Evolutionary conservation across 768 basidiomycete species (phyloP).

Genomic region (Pleurotus eryngii): DNA sequence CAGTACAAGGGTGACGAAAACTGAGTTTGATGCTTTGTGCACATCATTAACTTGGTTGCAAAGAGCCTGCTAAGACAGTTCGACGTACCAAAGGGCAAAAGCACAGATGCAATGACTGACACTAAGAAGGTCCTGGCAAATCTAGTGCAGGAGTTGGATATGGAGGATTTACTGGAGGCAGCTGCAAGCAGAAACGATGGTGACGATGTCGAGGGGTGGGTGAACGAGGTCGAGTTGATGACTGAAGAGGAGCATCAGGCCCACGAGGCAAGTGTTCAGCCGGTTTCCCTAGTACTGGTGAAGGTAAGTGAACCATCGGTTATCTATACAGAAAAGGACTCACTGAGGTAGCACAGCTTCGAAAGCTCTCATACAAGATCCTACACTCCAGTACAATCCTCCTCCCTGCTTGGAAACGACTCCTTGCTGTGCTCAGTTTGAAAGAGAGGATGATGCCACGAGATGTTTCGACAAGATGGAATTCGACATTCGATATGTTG

Average conservation of each 20-base stretch:
- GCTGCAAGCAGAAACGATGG: constrained; percentile 4
- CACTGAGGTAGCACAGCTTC: constrained; percentile 11
- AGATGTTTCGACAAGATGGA: constrained; percentile 34
- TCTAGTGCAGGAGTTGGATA: constrained; percentile 6
- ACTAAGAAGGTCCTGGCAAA: neutral
- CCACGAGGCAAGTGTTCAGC: neutral
- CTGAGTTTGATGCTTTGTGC: constrained; percentile 32
- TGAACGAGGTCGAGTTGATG: neutral
- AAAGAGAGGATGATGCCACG: constrained; percentile 21
- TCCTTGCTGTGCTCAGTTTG: constrained; percentile 10
- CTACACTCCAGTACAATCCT: constrained; percentile 25
- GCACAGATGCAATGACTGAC: neutral
- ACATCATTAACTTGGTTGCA: constrained; percentile 34
- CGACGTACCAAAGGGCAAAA: constrained; percentile 19
- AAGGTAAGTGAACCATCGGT: constrained; percentile 10
- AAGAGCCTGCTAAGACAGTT: constrained; percentile 29
- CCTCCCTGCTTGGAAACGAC: constrained; percentile 25
- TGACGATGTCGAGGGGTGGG: constrained; percentile 6
- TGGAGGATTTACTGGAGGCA: neutral
- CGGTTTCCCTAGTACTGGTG: constrained; percentile 7
- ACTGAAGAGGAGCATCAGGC: neutral
- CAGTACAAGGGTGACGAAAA: constrained; percentile 20
- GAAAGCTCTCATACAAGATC: constrained; percentile 20
- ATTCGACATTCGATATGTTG: constrained; percentile 32
- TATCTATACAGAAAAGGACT: no score